These are phyloP conservation scores for Leucosporidium scottii DNA, from an alignment of 768 basidiomycete genomes.

Conservation along the genomic window DNA sequence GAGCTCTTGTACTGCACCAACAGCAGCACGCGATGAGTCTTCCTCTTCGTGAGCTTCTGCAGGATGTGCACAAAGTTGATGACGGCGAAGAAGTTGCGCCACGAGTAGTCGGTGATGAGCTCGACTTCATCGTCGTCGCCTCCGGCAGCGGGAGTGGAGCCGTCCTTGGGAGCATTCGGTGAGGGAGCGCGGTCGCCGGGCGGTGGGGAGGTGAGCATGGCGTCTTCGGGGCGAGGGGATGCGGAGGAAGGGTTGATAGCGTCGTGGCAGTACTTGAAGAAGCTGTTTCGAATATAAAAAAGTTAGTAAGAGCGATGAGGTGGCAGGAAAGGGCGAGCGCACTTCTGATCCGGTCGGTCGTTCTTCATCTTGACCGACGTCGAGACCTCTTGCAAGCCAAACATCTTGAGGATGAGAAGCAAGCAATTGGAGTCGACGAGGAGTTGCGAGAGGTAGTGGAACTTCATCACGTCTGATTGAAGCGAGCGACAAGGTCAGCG, in stretches of 20 bases:
- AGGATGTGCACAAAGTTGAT: conserved; percentile 97
- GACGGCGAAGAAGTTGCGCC: conserved; percentile 93
- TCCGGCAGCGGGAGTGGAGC: background rate
- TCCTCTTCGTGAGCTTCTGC: conserved; percentile 92
- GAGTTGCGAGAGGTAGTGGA: conserved; percentile 92
- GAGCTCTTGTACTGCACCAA: conserved; percentile 97
- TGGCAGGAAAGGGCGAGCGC: conserved; percentile 23
- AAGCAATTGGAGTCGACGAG: conserved; percentile 92
- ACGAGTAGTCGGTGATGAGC: conserved; percentile 86
- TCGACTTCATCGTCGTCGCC: conserved; percentile 69
- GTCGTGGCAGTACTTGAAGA: conserved; percentile 87
- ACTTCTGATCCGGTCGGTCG: conserved; percentile 52
- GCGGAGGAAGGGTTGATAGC: conserved; percentile 61
- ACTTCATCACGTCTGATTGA: conserved; percentile 87
- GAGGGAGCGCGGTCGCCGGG: conserved; percentile 37
- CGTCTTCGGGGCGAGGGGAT: conserved; percentile 57
- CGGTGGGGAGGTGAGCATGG: conserved; percentile 52
- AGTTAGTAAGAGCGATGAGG: background rate
- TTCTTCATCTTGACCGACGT: conserved; percentile 76
- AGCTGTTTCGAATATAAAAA: conserved; percentile 51
- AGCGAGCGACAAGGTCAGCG: background rate
- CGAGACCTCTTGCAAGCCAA: conserved; percentile 88
- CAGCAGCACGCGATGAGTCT: conserved; percentile 90
- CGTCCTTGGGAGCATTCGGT: background rate
- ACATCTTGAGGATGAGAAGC: conserved; percentile 91